These are phyloP conservation scores for Penicillium expansum DNA, from an alignment of 2,329 filamentous ascomycete species.

Conservation along the genomic window DNA sequence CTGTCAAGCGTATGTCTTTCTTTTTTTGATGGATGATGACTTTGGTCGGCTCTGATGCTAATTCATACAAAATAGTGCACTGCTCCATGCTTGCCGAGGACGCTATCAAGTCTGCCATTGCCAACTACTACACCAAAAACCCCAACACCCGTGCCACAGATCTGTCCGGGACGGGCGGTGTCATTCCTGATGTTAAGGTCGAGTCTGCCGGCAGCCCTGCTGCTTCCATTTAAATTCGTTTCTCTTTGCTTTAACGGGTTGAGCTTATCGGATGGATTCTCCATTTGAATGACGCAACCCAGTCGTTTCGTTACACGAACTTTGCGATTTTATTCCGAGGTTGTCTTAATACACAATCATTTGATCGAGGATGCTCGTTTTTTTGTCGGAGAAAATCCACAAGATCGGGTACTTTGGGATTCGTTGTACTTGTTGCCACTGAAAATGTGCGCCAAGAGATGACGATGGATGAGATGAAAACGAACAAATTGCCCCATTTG, in stretches of 20 bases:
- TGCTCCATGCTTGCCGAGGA: conserved; percentile 92
- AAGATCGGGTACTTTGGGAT: not conserved
- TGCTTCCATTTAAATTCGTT: conserved; percentile 23
- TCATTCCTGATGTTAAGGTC: conserved; percentile 59
- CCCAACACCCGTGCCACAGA: conserved; percentile 71
- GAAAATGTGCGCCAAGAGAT: not conserved
- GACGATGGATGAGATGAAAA: conserved; percentile 9
- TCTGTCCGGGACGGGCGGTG: conserved; percentile 69
- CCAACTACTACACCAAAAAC: conserved; percentile 89
- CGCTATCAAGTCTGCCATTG: conserved; percentile 87
- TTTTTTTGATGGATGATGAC: not conserved
- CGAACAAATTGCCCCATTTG: conserved; percentile 26
- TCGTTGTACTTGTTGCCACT: not conserved
- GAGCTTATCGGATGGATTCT: not conserved
- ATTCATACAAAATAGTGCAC: conserved; percentile 58
- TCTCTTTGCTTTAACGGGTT: not conserved
- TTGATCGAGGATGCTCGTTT: conserved; percentile 17
- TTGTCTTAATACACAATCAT: conserved; percentile 18
- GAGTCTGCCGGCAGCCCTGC: conserved; percentile 35
- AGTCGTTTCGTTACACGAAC: conserved; percentile 7
- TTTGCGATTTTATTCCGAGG: conserved; percentile 11
- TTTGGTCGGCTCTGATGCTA: not conserved
- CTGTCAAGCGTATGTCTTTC: conserved; percentile 71
- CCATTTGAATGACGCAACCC: not conserved
- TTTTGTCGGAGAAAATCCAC: not conserved